These are phyloP conservation scores for Clitopilus passeckerianus DNA, from an alignment of 768 basidiomycete genomes.

Conservation along the genomic window DNA sequence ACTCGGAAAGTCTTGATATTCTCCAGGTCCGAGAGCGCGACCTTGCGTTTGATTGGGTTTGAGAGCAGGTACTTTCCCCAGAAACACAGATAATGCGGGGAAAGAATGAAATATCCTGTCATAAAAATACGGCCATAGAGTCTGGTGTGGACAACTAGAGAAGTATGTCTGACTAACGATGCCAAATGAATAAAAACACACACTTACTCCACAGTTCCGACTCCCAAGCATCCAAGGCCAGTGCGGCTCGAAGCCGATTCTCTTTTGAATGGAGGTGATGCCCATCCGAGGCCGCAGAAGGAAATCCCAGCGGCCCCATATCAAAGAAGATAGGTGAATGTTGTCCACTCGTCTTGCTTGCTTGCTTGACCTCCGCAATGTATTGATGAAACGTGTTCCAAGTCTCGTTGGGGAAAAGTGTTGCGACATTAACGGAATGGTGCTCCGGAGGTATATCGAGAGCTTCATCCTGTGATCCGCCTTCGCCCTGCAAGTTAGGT, in stretches of 20 bases:
- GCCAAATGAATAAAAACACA: background rate
- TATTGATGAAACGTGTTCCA: conserved; percentile 23
- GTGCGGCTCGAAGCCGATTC: conserved; percentile 20
- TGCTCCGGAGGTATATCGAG: conserved; percentile 13
- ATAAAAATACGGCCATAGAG: conserved; percentile 27
- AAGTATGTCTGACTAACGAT: background rate
- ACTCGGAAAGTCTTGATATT: conserved; percentile 28
- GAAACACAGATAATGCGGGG: conserved; percentile 34
- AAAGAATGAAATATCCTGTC: conserved; percentile 38
- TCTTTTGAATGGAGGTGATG: conserved; percentile 19
- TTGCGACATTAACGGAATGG: conserved; percentile 24
- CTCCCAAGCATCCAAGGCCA: conserved; percentile 24
- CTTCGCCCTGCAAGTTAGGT: conserved; percentile 2
- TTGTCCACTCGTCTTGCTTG: conserved; percentile 5
- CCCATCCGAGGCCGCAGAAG: conserved; percentile 1
- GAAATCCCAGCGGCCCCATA: conserved; percentile 34
- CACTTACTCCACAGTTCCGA: conserved; percentile 29
- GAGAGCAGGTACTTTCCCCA: conserved; percentile 35
- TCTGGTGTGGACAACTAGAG: conserved; percentile 30
- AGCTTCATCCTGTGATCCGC: conserved; percentile 12
- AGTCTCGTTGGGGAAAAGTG: conserved; percentile 15
- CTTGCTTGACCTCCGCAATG: conserved; percentile 22
- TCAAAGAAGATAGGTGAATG: conserved; percentile 31
- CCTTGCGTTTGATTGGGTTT: conserved; percentile 34
- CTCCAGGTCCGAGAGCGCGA: conserved; percentile 35